Percentiles rank a stretch among this genome's conserved stretches.
These are phyloP conservation scores for Xylaria nigripes DNA, from an alignment of 495 filamentous ascomycete species.

Conservation along the genomic window DNA sequence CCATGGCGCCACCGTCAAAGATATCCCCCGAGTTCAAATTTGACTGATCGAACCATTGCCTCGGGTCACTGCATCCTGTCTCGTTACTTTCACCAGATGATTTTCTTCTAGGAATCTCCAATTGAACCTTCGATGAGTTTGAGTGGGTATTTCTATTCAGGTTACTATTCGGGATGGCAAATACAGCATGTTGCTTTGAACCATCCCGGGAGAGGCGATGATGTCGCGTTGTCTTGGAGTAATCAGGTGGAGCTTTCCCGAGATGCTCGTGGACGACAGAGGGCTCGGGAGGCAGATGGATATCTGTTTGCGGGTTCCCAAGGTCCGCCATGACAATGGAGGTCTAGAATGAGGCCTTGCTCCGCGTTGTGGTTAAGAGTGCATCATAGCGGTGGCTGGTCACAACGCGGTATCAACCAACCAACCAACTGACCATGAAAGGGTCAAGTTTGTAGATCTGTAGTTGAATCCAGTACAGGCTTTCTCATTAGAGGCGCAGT, in stretches of 20 bases:
- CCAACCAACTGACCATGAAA: background rate
- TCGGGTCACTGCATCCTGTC: constrained; percentile 32
- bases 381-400: background rate
- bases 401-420: background rate
- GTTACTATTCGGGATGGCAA: background rate
- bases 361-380: background rate
- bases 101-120: constrained; percentile 23
- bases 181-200: constrained; percentile 10
- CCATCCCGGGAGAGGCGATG: constrained; percentile 34
- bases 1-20: constrained; percentile 29
- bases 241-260: constrained; percentile 30
- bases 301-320: constrained; percentile 18
- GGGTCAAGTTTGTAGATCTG: background rate
- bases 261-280: constrained; percentile 29
- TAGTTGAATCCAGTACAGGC: background rate
- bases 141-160: background rate
- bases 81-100: constrained; percentile 37
- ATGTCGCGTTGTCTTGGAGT: constrained; percentile 33
- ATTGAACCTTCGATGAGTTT: background rate
- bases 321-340: constrained; percentile 20
- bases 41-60: constrained; percentile 40
- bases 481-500: background rate
- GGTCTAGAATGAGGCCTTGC: background rate
- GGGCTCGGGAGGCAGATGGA: constrained; percentile 17
- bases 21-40: constrained; percentile 33